A percentile compares a stretch with the other conserved stretches of the same genome.
phyloP scores from a whole-genome alignment of 257 asterid genomes.

The Asclepias syriaca region DNA sequence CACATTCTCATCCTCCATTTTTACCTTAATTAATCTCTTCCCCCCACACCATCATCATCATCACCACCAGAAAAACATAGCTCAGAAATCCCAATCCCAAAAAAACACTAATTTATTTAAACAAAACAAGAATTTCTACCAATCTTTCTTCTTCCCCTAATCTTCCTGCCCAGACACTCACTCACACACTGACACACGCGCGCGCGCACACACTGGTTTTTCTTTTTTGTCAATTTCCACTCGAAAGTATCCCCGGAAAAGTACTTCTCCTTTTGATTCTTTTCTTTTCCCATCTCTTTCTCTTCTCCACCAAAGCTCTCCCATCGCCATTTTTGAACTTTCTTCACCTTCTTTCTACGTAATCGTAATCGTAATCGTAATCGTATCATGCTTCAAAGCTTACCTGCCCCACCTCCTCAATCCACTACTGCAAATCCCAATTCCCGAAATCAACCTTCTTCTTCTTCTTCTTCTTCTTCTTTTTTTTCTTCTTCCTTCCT shows the following conservation, averaged over 20 bases:
- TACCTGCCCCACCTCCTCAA: neutral
- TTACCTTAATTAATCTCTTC: neutral
- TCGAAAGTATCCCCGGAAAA: conserved; percentile 2
- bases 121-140: neutral
- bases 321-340: neutral
- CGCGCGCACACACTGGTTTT: neutral
- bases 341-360: neutral
- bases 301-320: neutral
- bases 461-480: neutral
- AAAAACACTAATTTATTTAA: neutral
- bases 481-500: neutral
- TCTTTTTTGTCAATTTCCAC: conserved; percentile 3
- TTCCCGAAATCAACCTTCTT: neutral
- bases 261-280: conserved; percentile 9
- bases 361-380: no score
- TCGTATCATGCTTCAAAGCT: conserved; percentile 3
- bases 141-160: neutral
- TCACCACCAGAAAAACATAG: no score
- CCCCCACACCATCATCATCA: no score
- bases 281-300: neutral
- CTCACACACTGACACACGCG: conserved; percentile 2
- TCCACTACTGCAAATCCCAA: neutral
- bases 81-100: neutral
- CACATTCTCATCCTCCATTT: neutral
- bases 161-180: neutral